Base-by-base conservation (phyloP, 2,329 filamentous ascomycete genomes). In the Paraphaeosphaeria minitans region DNA sequence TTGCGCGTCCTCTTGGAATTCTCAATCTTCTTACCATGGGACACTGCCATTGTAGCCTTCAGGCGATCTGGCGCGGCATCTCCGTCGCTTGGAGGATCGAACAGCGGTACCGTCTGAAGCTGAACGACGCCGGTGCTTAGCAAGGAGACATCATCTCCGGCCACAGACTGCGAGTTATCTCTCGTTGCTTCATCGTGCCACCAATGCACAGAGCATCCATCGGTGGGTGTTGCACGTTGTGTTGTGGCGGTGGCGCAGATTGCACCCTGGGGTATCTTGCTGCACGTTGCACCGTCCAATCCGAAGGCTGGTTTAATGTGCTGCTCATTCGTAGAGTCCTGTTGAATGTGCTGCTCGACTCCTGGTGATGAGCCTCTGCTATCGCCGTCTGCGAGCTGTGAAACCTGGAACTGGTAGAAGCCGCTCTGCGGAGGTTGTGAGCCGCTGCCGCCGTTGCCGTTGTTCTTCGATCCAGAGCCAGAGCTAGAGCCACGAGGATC, bases 391-490 rank as follows among this genome's bases (percentile, higher is more conserved):
- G 58, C 60, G 46, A 64, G 59, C 54, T 68, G 64, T 57, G 68
- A 68, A 48, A 72, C 62, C 53, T 74, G 69, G 71, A 75, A 74
- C 56, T 74, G 70, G 62, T 67, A 72, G 66, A 69, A 75, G 6
- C 66, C 65, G 43, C 66, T 60, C 35, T 62, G 58, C 42, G 65
- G 55, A 59, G 54, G 54, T 21, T 53, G 55, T 48, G 54, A 49
- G 31, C 53, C 45, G 43, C 62, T 58, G 24, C 61, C 64, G 16
- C 66, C 66, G 47, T 57, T 64, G 53, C 65, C 65, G 35, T 70
- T 62, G 47, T 56, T 33, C 47, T 66, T 66, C n/a, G 54, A 50
- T 29, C 58, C 57, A 24, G 63, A 61, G 46, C 56, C 55, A 45
- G 57, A 61, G 46, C 56, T 54, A 45, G 57, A 55, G 41, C 59